These are phyloP conservation scores for Carex myosuroides DNA, from an alignment of 176 grass and related monocot species.

Conservation along the genomic window DNA sequence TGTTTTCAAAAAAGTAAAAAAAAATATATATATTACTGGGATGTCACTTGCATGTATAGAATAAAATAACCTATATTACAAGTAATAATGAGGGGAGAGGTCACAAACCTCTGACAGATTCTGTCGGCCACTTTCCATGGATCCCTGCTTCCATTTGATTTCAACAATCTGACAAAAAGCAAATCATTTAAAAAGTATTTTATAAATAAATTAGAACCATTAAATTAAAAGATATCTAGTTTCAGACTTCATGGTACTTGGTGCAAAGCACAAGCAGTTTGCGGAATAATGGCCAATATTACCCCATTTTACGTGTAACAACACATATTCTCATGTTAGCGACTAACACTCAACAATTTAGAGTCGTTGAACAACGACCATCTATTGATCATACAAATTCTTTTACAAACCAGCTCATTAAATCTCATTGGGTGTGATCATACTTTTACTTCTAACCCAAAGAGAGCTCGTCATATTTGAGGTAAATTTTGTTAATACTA, in stretches of 20 bases:
- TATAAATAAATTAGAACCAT: not conserved
- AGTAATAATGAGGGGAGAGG: not conserved
- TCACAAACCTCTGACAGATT: constrained; percentile 50
- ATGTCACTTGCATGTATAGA: not conserved
- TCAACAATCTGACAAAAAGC: constrained; percentile 39
- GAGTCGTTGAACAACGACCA: not conserved
- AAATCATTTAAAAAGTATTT: not conserved
- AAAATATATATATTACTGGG: not conserved
- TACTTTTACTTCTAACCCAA: not conserved
- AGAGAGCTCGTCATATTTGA: not conserved
- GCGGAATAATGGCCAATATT: not conserved
- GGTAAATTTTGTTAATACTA: not conserved
- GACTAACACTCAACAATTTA: not conserved
- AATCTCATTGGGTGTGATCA: not conserved
- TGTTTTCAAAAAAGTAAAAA: not conserved
- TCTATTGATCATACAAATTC: not conserved
- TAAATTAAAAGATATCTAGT: not conserved
- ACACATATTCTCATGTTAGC: not conserved
- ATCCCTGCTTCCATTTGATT: constrained; percentile 47
- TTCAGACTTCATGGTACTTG: not conserved
- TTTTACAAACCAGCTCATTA: not conserved
- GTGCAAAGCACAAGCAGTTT: not conserved
- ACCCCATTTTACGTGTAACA: not conserved
- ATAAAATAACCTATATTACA: not conserved
- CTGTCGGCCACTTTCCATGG: constrained; percentile 26